Base-by-base conservation (phyloP, 495 filamentous ascomycete genomes). In the Paragyromitra xinjiangensis region DNA sequence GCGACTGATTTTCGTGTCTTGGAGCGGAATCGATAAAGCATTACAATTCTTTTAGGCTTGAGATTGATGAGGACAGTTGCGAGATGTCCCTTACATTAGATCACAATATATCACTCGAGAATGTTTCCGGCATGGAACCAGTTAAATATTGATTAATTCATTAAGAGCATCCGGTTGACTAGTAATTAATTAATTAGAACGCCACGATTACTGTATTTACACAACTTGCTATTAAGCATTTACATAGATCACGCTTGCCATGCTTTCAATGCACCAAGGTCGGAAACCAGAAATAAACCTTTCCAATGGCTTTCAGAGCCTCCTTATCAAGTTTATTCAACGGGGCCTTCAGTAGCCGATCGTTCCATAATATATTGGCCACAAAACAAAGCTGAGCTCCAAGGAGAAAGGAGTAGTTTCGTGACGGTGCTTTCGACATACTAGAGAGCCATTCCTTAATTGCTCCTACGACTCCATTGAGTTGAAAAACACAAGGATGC, bases 81-180 rank as follows among this genome's bases (percentile, higher is more conserved):
- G 16, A 42, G n/a, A 50, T 16, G 12, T 0, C 40, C 19, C 0
- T 14, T 2, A 2, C 34, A 2, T 3, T 0, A 16, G 22, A 56
- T 73, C 63, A 73, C 9, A 26, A 14, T 50, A 37, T 68, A 59
- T 73, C 71, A 73, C 71, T 73, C 71, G 63, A 2, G 5, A 12
- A 26, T 34, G 4, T 34, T 34, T 34, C 29, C 29, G 29, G 29
- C 29, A 34, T 34, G 4, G 4, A 3, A 34, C 29, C 29, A 2
- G 29, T 34, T 34, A 34, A 34, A 34, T 34, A 34, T 34, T 34
- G 29, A 34, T 34, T 34, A 34, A 3, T 34, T 34, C 4, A 34
- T 34, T 34, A 34, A 3, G 29, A 3, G 29, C 1, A 34, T 34
- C 29, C 2, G 4, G 29, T 34, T 34, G 29, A 34, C 3, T 34